Evolutionary conservation across 2,329 filamentous ascomycete genomes (phyloP).

Genomic region (Botrytis squamosa): DNA sequence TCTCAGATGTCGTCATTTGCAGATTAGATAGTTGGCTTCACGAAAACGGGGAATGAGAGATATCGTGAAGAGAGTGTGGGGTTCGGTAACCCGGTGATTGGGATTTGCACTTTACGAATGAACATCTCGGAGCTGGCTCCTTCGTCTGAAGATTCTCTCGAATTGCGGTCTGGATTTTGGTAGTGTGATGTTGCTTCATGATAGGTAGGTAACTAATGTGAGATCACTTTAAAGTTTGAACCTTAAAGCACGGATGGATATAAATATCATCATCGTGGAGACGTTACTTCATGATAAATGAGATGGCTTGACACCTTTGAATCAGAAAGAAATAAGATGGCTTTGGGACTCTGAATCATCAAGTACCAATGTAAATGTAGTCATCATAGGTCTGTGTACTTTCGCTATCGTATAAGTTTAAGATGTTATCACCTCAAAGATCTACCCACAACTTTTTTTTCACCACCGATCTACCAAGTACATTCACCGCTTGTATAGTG

Average conservation of each 20-base stretch:
- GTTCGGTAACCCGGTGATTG: constrained; percentile 12
- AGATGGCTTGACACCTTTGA: background rate
- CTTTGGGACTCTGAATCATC: background rate
- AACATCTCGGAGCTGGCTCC: background rate
- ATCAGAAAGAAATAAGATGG: background rate
- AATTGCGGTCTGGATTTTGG: background rate
- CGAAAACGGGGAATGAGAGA: constrained; percentile 1
- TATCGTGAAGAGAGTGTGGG: background rate
- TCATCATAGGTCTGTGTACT: background rate
- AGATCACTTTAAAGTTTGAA: background rate
- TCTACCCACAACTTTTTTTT: background rate
- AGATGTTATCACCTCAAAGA: background rate
- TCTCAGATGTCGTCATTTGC: background rate
- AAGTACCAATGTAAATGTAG: background rate
- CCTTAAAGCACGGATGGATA: background rate
- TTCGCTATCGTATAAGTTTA: background rate
- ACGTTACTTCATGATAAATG: background rate
- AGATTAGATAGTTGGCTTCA: background rate
- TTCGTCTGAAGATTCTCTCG: constrained; percentile 4
- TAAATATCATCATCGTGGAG: background rate
- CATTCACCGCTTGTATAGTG: background rate
- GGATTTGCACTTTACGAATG: background rate
- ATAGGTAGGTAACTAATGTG: background rate
- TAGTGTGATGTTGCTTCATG: background rate
- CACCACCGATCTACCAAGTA: background rate